phyloP scores from a whole-genome alignment of 2,329 filamentous ascomycete genomes.

The Fusarium beomiforme region DNA sequence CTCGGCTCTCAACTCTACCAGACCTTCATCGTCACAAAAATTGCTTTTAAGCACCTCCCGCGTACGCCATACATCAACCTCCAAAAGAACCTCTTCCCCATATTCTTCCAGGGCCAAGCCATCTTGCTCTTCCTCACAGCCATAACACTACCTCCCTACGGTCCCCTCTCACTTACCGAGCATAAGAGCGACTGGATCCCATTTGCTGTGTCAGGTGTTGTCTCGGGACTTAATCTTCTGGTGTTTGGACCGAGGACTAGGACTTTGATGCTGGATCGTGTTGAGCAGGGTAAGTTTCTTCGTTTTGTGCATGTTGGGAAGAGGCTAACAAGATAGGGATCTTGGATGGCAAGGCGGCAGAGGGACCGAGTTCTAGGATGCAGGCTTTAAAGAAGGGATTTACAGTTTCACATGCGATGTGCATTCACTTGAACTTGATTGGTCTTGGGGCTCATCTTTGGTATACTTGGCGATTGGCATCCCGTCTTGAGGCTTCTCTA shows the following conservation, averaged over 20 bases:
- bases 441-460: constrained; percentile 47
- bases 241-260: constrained; percentile 52
- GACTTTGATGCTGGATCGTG: constrained; percentile 40
- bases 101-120: constrained; percentile 53
- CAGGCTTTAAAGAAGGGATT: constrained; percentile 45
- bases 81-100: constrained; percentile 53
- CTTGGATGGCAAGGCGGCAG: constrained; percentile 2
- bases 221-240: constrained; percentile 47
- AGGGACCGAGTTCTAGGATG: constrained; percentile 30
- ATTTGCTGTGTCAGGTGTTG: constrained; percentile 45
- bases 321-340: constrained; percentile 20
- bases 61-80: constrained; percentile 50
- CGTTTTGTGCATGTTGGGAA: too few relatives aligned
- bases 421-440: constrained; percentile 54
- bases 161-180: constrained; percentile 44
- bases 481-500: constrained; percentile 22
- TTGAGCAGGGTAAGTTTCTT: constrained; percentile 33
- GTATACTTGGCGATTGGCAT: constrained; percentile 44
- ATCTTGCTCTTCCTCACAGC: constrained; percentile 48
- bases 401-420: constrained; percentile 52
- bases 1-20: constrained; percentile 54
- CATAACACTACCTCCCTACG: constrained; percentile 47
- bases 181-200: constrained; percentile 48
- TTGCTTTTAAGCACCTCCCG: constrained; percentile 48
- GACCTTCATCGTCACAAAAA: constrained; percentile 51